Evolutionary conservation across 345 rosid species (phyloP), one percentile per base, ranked within the genome.

Genomic region (Citrus inodora): DNA sequence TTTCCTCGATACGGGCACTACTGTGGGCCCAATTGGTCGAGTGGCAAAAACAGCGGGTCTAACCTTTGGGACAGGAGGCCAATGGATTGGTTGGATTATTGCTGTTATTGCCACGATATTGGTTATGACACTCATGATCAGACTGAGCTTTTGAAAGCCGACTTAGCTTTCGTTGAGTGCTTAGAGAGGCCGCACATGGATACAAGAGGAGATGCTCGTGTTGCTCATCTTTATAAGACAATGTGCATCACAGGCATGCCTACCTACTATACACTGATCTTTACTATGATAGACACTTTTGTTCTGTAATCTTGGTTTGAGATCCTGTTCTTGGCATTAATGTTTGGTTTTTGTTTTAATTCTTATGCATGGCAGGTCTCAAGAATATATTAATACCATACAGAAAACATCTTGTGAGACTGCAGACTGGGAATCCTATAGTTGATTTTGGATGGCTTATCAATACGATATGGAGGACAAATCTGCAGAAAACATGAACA

Each of bases 11-110:
- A 94, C 27, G 99, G 97, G 56, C 94, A 96, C 85, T 96, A 96
- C 72, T 96, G 99, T 83, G 99, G 98, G 27, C 99, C 99, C 0
- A 96, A 96, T 40, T 96, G 99, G 99, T 96, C 99, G 0, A 96
- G 99, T 73, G 99, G 98, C 70, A 96, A 96, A 82, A 90, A 91
- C 80, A 78, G 87, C 5, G 99, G 99, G 16, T 91, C 98, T 13
- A 85, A 62, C 61, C 38, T 96, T 30, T 96, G 99, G 99, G 99
- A 96, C 72, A 90, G 76, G 89, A 89, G 99, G 70, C 98, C 98
- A 8, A 95, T 91, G 63, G 99, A 95, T 86, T 92, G 97, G 99
- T 85, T 95, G 83, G 99, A 95, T 76, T 94, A 86, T 82, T 95
- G 98, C 76, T 96, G 99, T 87, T 96, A 93, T 83, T 96, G 99